phyloP scores from a whole-genome alignment of 2,329 filamentous ascomycete species.

The Falciphora oryzae region DNA sequence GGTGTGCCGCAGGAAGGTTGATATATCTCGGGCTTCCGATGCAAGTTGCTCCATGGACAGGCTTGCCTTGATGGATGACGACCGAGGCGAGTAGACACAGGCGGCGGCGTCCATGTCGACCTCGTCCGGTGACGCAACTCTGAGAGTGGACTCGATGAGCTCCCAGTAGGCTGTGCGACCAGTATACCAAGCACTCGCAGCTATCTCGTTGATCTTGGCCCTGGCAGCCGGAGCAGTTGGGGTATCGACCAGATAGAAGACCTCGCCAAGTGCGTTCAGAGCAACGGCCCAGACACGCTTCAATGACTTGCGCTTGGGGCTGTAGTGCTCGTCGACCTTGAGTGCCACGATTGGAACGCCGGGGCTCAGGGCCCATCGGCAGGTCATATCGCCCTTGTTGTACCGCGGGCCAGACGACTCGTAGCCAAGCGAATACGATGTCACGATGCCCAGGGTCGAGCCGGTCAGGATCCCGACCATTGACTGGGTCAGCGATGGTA shows the following conservation, averaged over 20 bases:
- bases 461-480: conserved; percentile 78
- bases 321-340: conserved; percentile 78
- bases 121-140: conserved; percentile 65
- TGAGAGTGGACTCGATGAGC: conserved; percentile 70
- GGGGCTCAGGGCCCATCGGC: conserved; percentile 84
- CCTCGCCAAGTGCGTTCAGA: conserved; percentile 88
- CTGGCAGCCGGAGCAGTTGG: conserved; percentile 51
- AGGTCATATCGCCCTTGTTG: conserved; percentile 71
- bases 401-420: conserved; percentile 55
- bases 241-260: conserved; percentile 75
- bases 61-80: conserved; percentile 67
- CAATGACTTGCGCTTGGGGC: conserved; percentile 58
- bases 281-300: conserved; percentile 83
- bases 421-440: conserved; percentile 69
- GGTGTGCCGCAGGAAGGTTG: conserved; percentile 64
- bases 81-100: conserved; percentile 73
- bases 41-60: conserved; percentile 64
- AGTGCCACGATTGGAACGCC: conserved; percentile 87
- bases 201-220: conserved; percentile 46
- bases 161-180: conserved; percentile 78
- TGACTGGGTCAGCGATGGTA: conserved; percentile 68
- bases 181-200: conserved; percentile 70
- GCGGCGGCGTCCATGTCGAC: conserved; percentile 57
- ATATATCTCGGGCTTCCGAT: conserved; percentile 76
- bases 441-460: conserved; percentile 76